Percentiles rank a stretch among this genome's conserved stretches.
These are phyloP conservation scores for Rhinocladiella similis DNA, from an alignment of 2,329 filamentous ascomycete species.

Conservation along the genomic window DNA sequence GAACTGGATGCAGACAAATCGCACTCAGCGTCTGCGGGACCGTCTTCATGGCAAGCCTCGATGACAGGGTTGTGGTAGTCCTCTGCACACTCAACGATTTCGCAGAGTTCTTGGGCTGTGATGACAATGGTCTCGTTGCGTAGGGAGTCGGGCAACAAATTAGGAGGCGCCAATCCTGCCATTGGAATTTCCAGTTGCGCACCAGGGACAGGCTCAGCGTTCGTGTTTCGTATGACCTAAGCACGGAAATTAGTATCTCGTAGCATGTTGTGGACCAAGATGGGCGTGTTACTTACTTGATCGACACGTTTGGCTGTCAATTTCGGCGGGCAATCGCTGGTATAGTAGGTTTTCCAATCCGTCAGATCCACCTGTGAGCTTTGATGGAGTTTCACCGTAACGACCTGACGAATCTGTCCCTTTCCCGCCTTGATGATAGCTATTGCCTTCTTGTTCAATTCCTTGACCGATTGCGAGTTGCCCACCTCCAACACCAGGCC, in stretches of 20 bases:
- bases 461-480: constrained; percentile 5
- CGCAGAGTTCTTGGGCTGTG: constrained; percentile 9
- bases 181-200: constrained; percentile 10
- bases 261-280: constrained; percentile 4
- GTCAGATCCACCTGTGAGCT: constrained; percentile 11
- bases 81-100: constrained; percentile 9
- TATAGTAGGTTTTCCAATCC: constrained; percentile 4
- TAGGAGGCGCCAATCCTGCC: constrained; percentile 8
- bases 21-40: not conserved
- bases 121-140: constrained; percentile 12
- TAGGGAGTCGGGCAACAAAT: constrained; percentile 10
- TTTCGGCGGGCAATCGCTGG: constrained; percentile 7
- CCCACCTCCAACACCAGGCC: constrained; percentile 10
- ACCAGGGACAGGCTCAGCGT: constrained; percentile 7
- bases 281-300: constrained; percentile 10
- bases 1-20: constrained; percentile 9
- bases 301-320: constrained; percentile 10
- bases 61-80: constrained; percentile 1
- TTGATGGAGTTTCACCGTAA: constrained; percentile 11
- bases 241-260: constrained; percentile 8
- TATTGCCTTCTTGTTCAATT: constrained; percentile 6
- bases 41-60: constrained; percentile 2
- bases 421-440: constrained; percentile 9
- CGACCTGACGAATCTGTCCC: constrained; percentile 9
- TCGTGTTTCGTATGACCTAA: constrained; percentile 11